These are phyloP conservation scores for Naumovozyma baii DNA, from an alignment of 805 yeast species.

Conservation along the genomic window DNA sequence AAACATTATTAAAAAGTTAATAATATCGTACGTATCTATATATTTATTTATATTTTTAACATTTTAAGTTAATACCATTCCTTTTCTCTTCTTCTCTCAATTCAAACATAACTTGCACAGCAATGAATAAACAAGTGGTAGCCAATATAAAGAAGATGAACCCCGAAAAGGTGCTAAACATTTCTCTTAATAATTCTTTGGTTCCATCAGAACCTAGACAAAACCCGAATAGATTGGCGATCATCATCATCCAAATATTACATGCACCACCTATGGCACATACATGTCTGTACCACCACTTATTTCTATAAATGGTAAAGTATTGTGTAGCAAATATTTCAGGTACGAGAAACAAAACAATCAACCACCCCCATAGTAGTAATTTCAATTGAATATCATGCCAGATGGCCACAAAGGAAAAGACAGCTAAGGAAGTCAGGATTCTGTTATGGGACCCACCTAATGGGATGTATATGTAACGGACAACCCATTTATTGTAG, in stretches of 20 bases:
- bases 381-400: conserved; percentile 88
- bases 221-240: conserved; percentile 90
- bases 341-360: conserved; percentile 79
- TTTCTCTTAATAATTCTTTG: conserved; percentile 48
- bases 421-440: conserved; percentile 71
- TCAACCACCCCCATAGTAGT: conserved; percentile 91
- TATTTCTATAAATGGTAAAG: conserved; percentile 32
- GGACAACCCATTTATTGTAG: conserved; percentile 78
- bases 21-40: too few relatives aligned
- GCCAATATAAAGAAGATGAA: conserved; percentile 50
- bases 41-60: too few relatives aligned
- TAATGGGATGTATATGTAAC: conserved; percentile 83
- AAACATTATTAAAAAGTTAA: too few relatives aligned
- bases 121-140: conserved; percentile 64
- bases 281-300: conserved; percentile 67
- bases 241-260: conserved; percentile 97
- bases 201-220: conserved; percentile 89
- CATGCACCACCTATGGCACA: conserved; percentile 83
- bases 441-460: conserved; percentile 74
- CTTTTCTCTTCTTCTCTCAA: conserved; percentile 78
- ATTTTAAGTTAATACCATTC: conserved; percentile 70
- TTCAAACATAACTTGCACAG: conserved; percentile 90
- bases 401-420: conserved; percentile 95
- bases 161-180: conserved; percentile 67
- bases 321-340: conserved; percentile 56